Conservation (phyloP, 164 flowering plant genomes). For the Vitis amurensis region DNA sequence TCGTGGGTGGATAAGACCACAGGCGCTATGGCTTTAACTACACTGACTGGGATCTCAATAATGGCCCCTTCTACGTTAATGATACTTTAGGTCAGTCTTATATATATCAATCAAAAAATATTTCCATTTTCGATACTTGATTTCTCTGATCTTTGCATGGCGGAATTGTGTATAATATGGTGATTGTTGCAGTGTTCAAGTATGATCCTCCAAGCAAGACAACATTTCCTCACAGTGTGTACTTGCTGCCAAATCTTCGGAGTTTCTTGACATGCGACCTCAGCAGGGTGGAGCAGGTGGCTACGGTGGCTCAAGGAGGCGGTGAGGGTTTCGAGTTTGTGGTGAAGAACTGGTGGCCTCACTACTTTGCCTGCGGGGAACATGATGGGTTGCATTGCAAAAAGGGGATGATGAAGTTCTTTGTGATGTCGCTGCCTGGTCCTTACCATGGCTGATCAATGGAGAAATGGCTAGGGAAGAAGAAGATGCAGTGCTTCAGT, state of each 20-base stretch:
- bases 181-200: slow-evolving; percentile 33
- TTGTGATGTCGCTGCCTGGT: slow-evolving; percentile 19
- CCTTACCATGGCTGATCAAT: background rate
- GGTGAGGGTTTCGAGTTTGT: slow-evolving; percentile 37
- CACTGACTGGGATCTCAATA: slow-evolving; percentile 34
- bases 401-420: slow-evolving; percentile 41
- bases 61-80: slow-evolving; percentile 33
- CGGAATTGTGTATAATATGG: background rate
- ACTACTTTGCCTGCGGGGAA: slow-evolving; percentile 42
- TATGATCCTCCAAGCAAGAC: slow-evolving; percentile 34
- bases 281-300: slow-evolving; percentile 27
- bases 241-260: slow-evolving; percentile 23
- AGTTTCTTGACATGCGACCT: slow-evolving; percentile 38
- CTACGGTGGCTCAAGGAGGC: slow-evolving; percentile 25
- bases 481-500: no score
- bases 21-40: slow-evolving; percentile 42
- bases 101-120: no score
- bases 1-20: slow-evolving; percentile 34
- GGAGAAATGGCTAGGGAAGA: no score
- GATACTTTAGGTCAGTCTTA: slow-evolving; percentile 30
- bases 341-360: slow-evolving; percentile 24
- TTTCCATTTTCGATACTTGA: no score
- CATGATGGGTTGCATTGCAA: slow-evolving; percentile 33
- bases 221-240: slow-evolving; percentile 37
- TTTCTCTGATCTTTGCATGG: no score